These are phyloP conservation scores for Termitomyces sp. DNA, from an alignment of 768 basidiomycete species.

Conservation along the genomic window DNA sequence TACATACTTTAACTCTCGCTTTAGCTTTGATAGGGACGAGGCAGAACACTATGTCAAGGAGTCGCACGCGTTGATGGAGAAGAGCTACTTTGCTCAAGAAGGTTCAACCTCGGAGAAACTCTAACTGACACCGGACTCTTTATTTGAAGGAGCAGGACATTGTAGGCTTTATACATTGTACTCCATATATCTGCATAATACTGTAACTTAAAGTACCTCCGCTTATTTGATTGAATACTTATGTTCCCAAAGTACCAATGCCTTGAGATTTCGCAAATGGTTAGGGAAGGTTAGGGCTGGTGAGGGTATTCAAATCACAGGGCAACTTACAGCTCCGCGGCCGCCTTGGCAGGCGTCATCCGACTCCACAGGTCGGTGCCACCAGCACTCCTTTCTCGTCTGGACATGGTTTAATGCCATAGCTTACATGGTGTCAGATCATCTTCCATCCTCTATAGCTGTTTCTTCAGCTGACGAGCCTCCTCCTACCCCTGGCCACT, in stretches of 20 bases:
- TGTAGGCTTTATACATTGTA: not conserved
- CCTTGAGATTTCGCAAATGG: not conserved
- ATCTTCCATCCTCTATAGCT: conserved; percentile 18
- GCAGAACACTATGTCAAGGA: conserved; percentile 63
- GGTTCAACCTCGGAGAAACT: conserved; percentile 5
- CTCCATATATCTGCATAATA: not conserved
- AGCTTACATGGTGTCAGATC: conserved; percentile 12
- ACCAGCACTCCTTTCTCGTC: not conserved
- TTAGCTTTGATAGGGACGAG: conserved; percentile 67
- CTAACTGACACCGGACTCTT: not conserved
- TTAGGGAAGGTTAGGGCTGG: no score
- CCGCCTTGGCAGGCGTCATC: conserved; percentile 8
- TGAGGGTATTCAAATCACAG: conserved; percentile 3
- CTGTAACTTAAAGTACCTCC: not conserved
- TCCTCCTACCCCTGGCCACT: conserved; percentile 21
- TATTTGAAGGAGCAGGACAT: not conserved
- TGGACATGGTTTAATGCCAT: conserved; percentile 4
- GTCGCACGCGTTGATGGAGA: conserved; percentile 54
- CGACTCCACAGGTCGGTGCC: not conserved
- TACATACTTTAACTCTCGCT: conserved; percentile 13
- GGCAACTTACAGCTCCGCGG: not conserved
- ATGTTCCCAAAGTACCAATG: not conserved
- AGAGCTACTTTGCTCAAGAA: conserved; percentile 17
- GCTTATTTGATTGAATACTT: not conserved
- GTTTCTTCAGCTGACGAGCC: conserved; percentile 13